Evolutionary conservation across 257 asterid species (phyloP), one percentile per base, ranked within the genome.

Genomic region (Galeopsis tetrahit): DNA sequence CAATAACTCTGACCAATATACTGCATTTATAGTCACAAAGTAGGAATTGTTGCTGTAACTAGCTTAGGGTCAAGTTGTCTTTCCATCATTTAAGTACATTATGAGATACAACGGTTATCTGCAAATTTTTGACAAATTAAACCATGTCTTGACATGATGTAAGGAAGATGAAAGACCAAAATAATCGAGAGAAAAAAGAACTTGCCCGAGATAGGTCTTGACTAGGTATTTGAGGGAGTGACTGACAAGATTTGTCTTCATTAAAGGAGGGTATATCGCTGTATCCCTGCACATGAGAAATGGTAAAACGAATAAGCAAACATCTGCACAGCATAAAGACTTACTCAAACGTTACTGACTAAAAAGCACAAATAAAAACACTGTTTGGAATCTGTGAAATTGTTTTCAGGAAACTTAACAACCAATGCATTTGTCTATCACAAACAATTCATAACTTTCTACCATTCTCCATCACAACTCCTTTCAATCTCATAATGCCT

Each of bases 171-270:
- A 10, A 15, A 35, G 48, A 21, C 32, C 39, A 28, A 11, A 35
- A 32, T 33, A 34, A 67, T 48, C 17, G 36, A 52, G 56, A 31
- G 67, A 34, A 35, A 43, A 10, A 70, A 53, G 34, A 69, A 81
- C 89, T 84, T 80, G 71, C 92, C 89, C 86, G 2, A 86, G 88
- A 82, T 69, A 81, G 46, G 86, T 82, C 81, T 83, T 82, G 61
- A 77, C 75, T 11, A 84, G 88, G 74, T 86, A 80, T 74, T 82
- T 86, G 62, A 86, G 83, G 2, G 92, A 80, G 85, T 84, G 86
- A 80, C 92, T 84, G 40, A 75, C 83, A 3, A 84, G 82, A 76
- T 86, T 86, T 55, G 89, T 86, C 76, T 84, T 86, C 87, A 79
- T 82, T 67, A 86, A 79, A 46, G 89, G 92, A n/a, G 72, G 84